A percentile compares a stretch with the other conserved stretches of the same genome.
phyloP scores from a whole-genome alignment of 768 basidiomycete species.

The Tulasnella sp. region DNA sequence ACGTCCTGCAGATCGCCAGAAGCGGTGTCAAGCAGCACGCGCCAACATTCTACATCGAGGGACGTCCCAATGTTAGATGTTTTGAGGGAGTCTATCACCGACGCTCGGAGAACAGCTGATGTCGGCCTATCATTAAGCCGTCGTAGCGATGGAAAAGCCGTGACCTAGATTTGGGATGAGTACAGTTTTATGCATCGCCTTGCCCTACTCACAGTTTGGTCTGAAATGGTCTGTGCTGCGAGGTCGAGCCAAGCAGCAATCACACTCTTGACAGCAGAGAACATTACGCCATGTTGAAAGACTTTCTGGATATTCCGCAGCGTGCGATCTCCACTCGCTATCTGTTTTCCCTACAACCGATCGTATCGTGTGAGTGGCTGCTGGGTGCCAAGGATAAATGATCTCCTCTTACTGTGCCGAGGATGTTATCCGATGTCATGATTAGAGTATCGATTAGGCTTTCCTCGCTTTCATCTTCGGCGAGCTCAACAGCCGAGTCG shows the following conservation, averaged over 20 bases:
- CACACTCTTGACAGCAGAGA: conserved; percentile 46
- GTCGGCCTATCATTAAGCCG: conserved; percentile 46
- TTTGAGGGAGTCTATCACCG: not conserved
- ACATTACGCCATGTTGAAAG: conserved; percentile 41
- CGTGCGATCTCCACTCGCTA: conserved; percentile 30
- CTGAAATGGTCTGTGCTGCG: conserved; percentile 23
- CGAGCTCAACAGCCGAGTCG: conserved; percentile 40
- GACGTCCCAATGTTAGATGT: not conserved
- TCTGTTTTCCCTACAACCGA: not conserved
- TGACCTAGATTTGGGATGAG: conserved; percentile 10
- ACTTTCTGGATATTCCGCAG: conserved; percentile 46
- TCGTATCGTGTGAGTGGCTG: no score
- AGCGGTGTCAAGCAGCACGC: conserved; percentile 36
- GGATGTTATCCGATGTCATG: not conserved
- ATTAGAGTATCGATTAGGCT: not conserved
- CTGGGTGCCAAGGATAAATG: not conserved
- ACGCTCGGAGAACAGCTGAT: not conserved
- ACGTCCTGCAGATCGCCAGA: conserved; percentile 35
- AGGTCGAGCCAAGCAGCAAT: conserved; percentile 50
- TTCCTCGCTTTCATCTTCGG: conserved; percentile 23
- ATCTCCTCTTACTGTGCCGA: not conserved
- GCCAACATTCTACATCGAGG: conserved; percentile 43
- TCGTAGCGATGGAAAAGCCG: conserved; percentile 27
- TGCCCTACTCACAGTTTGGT: not conserved
- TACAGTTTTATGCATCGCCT: not conserved